Percentiles rank a stretch among this genome's conserved stretches.
phyloP scores from a whole-genome alignment of 1,284 basidiomycete genomes.

The Heterobasidion annosum region DNA sequence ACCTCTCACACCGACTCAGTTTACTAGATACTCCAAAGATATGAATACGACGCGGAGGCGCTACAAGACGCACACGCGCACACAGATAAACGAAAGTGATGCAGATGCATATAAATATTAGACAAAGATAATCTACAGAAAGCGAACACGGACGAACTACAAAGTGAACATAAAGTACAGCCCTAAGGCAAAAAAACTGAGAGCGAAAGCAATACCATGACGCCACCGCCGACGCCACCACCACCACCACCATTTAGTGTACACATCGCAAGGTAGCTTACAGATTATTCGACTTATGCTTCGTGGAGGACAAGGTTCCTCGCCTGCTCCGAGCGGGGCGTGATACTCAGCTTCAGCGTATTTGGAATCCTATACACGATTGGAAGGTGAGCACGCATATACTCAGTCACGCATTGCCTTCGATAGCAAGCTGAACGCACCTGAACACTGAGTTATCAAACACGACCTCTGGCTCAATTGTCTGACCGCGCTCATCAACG shows the following conservation, averaged over 20 bases:
- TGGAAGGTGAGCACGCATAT: not conserved
- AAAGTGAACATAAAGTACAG: not conserved
- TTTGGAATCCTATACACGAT: not conserved
- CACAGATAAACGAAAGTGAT: too few species aligned
- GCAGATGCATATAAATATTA: not conserved
- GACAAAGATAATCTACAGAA: not conserved
- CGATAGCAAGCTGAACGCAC: not conserved
- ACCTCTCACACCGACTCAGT: too few species aligned
- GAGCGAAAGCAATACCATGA: too few species aligned
- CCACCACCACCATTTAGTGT: too few species aligned
- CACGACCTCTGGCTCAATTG: conserved; percentile 11
- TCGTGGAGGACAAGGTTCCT: not conserved
- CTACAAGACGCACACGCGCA: too few species aligned
- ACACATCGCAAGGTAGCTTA: too few species aligned
- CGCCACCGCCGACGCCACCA: too few species aligned
- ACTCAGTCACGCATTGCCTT: not conserved
- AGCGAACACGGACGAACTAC: not conserved
- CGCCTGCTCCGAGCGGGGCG: not conserved
- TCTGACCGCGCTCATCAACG: conserved; percentile 6
- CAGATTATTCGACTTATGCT: too few species aligned
- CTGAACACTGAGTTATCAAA: conserved; percentile 12
- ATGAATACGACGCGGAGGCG: too few species aligned
- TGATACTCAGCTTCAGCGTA: not conserved
- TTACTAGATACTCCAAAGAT: too few species aligned
- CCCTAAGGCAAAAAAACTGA: too few species aligned